phyloP scores from a whole-genome alignment of 2,329 filamentous ascomycete species.

The Botrytis sinoallii region DNA sequence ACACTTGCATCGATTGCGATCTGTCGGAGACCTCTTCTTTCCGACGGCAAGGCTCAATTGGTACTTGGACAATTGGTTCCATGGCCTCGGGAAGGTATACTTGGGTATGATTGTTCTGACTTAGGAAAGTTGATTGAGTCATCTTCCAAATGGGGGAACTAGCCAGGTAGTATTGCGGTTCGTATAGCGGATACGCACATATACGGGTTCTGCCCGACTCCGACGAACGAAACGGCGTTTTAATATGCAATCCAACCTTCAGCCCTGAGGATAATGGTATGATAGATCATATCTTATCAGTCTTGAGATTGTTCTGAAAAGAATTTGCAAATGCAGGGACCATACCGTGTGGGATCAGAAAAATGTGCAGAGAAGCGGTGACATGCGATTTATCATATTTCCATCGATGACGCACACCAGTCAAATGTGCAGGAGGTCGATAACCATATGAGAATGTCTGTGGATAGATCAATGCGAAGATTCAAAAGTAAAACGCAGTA shows the following conservation, averaged over 20 bases:
- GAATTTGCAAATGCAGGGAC: constrained; percentile 5
- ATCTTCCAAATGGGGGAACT: not conserved
- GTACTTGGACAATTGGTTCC: not conserved
- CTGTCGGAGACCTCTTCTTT: not conserved
- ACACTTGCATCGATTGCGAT: not conserved
- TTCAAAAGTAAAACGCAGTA: not conserved
- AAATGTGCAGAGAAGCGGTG: constrained; percentile 2
- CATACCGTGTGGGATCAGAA: not conserved
- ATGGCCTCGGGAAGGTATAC: not conserved
- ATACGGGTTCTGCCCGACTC: constrained; percentile 1
- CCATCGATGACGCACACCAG: not conserved
- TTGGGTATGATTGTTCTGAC: not conserved
- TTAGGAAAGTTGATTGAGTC: not conserved
- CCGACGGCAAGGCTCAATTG: not conserved
- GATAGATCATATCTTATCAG: constrained; percentile 1
- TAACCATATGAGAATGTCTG: not conserved
- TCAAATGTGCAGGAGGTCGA: not conserved
- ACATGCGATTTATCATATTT: not conserved
- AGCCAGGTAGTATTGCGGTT: not conserved
- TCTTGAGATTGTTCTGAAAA: not conserved
- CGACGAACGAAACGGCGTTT: not conserved
- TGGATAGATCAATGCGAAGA: not conserved
- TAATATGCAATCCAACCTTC: not conserved
- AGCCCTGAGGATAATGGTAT: not conserved
- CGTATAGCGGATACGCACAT: not conserved